A percentile compares a stretch with the other conserved stretches of the same genome.
These are phyloP conservation scores for Neoarthrinium moseri DNA, from an alignment of 2,329 filamentous ascomycete genomes.

Conservation along the genomic window DNA sequence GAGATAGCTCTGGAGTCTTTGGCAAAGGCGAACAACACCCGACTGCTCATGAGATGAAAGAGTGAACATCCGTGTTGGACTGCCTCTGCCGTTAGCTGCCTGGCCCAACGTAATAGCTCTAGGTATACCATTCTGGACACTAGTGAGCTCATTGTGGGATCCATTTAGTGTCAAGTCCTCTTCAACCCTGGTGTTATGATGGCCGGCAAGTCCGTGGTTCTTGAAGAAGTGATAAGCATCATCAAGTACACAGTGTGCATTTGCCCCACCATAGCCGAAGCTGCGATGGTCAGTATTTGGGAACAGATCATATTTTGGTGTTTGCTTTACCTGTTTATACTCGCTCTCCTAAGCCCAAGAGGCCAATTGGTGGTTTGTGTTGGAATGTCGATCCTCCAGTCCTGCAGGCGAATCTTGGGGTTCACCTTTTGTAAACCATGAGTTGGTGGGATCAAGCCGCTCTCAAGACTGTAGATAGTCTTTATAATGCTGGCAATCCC, in stretches of 20 bases:
- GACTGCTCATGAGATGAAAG: background rate
- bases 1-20: background rate
- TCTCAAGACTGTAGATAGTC: background rate
- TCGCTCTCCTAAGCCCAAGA: too few relatives aligned
- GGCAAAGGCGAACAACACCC: background rate
- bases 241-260: constrained; percentile 1
- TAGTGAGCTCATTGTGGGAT: background rate
- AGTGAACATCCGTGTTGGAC: background rate
- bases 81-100: too few relatives aligned
- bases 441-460: background rate
- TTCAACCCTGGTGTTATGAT: background rate
- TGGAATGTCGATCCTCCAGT: background rate
- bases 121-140: too few relatives aligned
- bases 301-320: background rate
- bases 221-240: background rate
- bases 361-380: background rate
- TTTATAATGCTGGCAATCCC: constrained; percentile 2
- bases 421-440: background rate
- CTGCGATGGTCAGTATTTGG: background rate
- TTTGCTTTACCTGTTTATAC: too few relatives aligned
- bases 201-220: background rate
- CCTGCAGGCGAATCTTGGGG: background rate
- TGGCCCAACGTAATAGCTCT: too few relatives aligned
- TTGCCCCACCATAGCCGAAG: background rate
- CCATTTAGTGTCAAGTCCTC: background rate